Percentiles rank a stretch among this genome's conserved stretches.
Conservation (phyloP, 768 basidiomycete species). For the Termitomyces bulborhizus region DNA sequence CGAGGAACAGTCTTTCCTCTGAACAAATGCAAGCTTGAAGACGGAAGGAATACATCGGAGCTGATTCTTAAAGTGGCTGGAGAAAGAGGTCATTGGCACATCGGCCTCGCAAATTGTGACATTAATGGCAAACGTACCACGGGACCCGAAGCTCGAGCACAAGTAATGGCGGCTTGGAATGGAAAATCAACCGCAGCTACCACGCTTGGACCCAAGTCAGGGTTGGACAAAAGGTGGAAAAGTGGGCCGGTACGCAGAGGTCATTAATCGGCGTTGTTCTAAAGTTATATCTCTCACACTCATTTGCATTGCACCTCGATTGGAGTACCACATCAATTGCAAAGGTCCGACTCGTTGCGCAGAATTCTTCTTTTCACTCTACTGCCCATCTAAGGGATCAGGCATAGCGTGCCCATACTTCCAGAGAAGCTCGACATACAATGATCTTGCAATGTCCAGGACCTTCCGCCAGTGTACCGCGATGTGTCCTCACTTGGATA, state of each 20-base stretch:
- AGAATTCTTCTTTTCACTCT: background rate
- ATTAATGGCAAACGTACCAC: constrained; percentile 19
- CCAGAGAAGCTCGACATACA: too few relatives aligned
- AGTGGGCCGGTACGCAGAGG: constrained; percentile 20
- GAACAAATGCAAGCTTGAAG: constrained; percentile 18
- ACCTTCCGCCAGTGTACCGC: too few relatives aligned
- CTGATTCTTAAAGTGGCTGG: constrained; percentile 23
- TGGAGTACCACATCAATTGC: background rate
- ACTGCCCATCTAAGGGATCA: too few relatives aligned
- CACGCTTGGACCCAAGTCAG: constrained; percentile 1
- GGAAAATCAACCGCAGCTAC: constrained; percentile 12
- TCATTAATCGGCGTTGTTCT: background rate
- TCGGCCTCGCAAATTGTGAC: constrained; percentile 21
- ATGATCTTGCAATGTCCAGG: too few relatives aligned
- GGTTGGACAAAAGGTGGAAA: constrained; percentile 20
- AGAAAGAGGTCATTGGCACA: constrained; percentile 28
- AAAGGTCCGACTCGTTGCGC: background rate
- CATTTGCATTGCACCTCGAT: background rate
- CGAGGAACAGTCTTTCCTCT: constrained; percentile 22
- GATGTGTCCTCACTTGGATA: too few relatives aligned
- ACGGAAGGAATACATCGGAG: constrained; percentile 27
- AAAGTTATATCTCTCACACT: background rate
- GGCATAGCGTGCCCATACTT: too few relatives aligned
- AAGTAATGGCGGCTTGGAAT: constrained; percentile 22
- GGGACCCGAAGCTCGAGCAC: constrained; percentile 19